Base-by-base conservation (phyloP, 768 basidiomycete genomes). In the Gymnopilus dilepis region DNA sequence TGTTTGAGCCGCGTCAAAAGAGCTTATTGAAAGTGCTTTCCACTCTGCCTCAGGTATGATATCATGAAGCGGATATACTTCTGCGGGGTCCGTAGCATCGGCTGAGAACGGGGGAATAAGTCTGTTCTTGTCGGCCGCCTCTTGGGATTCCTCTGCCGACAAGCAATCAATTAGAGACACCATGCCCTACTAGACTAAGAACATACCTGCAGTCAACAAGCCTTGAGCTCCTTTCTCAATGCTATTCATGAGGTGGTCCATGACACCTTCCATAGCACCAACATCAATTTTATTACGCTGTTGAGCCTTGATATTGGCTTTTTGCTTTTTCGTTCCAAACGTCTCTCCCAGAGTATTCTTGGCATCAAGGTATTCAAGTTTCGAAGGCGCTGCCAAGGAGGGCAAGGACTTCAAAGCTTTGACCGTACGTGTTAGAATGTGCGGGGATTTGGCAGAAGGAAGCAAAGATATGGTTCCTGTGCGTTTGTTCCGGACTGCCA, bases 321-420 rank as follows among this genome's bases (percentile, higher is more conserved):
- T 91, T 45, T 95, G 94, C 72, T 97, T 99, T 77, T 95, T 93
- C 24, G 95, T 97, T 21, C 97, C 97, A 65, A 99, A 99, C 1
- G 91, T 86, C 73, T 95, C 90, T 31, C 97, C 95, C 1, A 99
- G 84, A n/a, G 85, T 81, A 57, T 85, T 91, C 41, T 89, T 83
- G 15, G 89, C 89, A 53, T 88, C 82, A 40, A 83, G 76, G 59
- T 84, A 86, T 60, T 87, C 83, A 48, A 80, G 66, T 51, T 84
- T 76, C 8, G 79, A 74, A 15, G 86, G 82, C 7, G 82, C 82
- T 12, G 80, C 75, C 4, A 83, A 75, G 13, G 84, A 78, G 17
- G 80, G 73, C 38, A 87, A 78, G 33, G 83, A 82, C 74, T 95
- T 95, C 47, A 97, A 80, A 7, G 90, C 86, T 74, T 97, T 99